Base-by-base conservation (phyloP, 208 protist genomes). In the Borovskyia barvae region DNA sequence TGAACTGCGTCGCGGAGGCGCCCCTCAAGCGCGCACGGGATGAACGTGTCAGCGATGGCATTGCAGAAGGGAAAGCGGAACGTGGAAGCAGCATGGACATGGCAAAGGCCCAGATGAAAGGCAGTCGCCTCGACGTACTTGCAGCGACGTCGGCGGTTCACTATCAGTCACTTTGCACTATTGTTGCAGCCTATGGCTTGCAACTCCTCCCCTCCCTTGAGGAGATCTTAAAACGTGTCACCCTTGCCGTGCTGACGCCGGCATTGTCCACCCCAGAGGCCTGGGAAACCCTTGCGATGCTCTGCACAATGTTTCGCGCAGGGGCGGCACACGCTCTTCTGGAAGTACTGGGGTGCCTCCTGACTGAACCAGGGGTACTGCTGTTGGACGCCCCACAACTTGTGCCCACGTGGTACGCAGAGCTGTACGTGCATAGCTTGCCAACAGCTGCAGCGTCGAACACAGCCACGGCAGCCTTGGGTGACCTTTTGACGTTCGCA, bases 171-270 rank as follows among this genome's bases (percentile, higher is more conserved):
- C 49, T 90, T 11, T 56, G 59, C 37, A 41, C 48, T 11, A 53
- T 70, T 30, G 54, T 87, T 8, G 54, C 60, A 1, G 28, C 53
- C 11, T 75, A 59, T 35, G 83, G 80, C 0, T 51, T 80, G 46
- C 83, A 90, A 59, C 63, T 90, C 8, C 55, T 80, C 47, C 83
- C 83, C 0, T 76, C 70, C 14, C 49, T 87, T 5, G 69, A 83
- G 25, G 76, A 75, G 6, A 55, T 90, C 11, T 11, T 62, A 11
- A 74, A 77, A 22, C 76, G 79, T 8, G 72, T 87, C 8, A 46
- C 69, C n/a, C 54, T 80, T 11, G 72, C 67, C 2, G 41, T 87
- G 22, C 46, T 69, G 22, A 80, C 77, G n/a, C 83, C 80, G 6
- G 48, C 65, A 2, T 24, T 82, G 9, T 70, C 74, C n/a, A 70